Conservation (phyloP, 2,329 filamentous ascomycete species). For the Colletotrichum sp. region DNA sequence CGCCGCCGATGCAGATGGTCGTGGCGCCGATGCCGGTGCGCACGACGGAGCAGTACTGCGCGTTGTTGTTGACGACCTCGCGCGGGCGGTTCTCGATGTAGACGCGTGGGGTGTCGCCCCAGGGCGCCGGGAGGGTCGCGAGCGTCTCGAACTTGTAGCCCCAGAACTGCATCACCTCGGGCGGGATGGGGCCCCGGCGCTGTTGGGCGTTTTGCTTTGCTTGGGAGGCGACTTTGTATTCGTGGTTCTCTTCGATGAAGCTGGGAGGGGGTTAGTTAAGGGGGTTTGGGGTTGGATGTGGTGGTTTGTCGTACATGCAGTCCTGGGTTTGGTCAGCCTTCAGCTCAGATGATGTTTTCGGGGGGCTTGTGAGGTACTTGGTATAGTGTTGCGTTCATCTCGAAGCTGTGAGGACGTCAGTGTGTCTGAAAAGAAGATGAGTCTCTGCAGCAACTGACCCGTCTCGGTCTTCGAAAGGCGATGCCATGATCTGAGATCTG, state of each 20-base stretch:
- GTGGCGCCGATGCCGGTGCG: conserved; percentile 83
- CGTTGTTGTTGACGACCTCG: conserved; percentile 82
- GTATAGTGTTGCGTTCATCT: conserved; percentile 94
- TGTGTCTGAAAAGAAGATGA: neutral
- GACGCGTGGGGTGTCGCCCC: conserved; percentile 74
- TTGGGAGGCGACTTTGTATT: conserved; percentile 69
- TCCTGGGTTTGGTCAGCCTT: conserved; percentile 40
- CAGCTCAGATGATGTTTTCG: conserved; percentile 17
- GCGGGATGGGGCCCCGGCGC: conserved; percentile 51
- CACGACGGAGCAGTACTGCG: conserved; percentile 95
- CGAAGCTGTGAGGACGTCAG: conserved; percentile 65
- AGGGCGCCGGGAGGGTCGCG: conserved; percentile 75
- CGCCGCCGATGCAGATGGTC: conserved; percentile 82
- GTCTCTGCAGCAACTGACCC: conserved; percentile 56
- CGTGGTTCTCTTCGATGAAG: conserved; percentile 92
- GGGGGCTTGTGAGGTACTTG: conserved; percentile 64
- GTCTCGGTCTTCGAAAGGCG: conserved; percentile 82
- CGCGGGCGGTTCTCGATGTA: conserved; percentile 79
- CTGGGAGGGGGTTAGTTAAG: conserved; percentile 47
- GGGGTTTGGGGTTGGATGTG: neutral
- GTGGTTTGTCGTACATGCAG: conserved; percentile 53
- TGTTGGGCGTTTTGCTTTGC: conserved; percentile 61
- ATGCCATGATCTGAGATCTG: conserved; percentile 74
- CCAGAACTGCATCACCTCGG: conserved; percentile 92
- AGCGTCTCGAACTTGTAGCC: conserved; percentile 98